Base-by-base conservation (phyloP, 371 early-diverging fungal genomes). In the Rhizopus sp. region DNA sequence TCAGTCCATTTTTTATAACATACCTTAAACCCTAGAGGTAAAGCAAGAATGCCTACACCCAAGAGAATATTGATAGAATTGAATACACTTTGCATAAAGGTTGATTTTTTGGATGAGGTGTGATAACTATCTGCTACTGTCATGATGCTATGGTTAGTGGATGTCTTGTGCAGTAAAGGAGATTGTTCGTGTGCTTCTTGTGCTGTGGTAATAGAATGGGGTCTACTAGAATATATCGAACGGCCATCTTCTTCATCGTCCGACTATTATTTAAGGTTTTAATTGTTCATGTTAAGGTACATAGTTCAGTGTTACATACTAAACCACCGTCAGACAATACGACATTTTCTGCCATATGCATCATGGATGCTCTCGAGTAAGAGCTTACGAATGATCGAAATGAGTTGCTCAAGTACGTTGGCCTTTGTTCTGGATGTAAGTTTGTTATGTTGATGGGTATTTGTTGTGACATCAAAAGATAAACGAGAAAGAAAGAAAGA, bases 11-110 rank as follows among this genome's bases (percentile, higher is more conserved):
- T 59, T 33, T 55, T 49, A 8, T 9, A 34, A 15, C 46, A 58
- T 75, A 68, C 75, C 63, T 75, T 78, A 59, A 91, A 80, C 17
- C 86, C 87, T 48, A 81, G 75, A 1, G 91, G 89, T 41, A 77
- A 70, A 8, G 85, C 63, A 8, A 83, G 60, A 62, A 84, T 75
- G 16, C 84, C 83, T 41, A 86, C 80, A 46, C 86, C 88, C 46
- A 85, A 77, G 45, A 88, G 68, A n/a, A 87, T 71, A 57, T 88
- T 88, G 63, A 86, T 77, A 0, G 83, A 70, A 60, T 87, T 86
- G 48, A 85, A 84, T 12, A 75, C 66, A 5, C 81, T 72, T 53
- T 66, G 66, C 7, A 69, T 55, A 62, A 78, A 80, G 7, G 77
- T 70, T 6, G 38, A 57, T 48, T 60, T 48, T 23, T 23, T 23